phyloP scores from a whole-genome alignment of 352 stramenopile species.

The Globisporangium uncinulatum region DNA sequence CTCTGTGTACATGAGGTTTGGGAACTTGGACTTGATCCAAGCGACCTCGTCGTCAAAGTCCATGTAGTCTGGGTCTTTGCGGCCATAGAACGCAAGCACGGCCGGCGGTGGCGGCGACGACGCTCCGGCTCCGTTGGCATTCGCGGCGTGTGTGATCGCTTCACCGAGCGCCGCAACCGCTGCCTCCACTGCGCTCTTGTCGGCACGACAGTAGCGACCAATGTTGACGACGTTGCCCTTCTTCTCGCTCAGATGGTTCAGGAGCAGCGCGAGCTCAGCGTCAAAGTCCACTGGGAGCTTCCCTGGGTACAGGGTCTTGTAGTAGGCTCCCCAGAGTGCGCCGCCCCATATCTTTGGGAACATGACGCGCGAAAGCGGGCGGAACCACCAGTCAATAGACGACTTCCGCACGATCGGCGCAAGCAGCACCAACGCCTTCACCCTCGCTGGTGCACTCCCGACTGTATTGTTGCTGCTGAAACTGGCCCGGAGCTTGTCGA shows the following conservation, averaged over 20 bases:
- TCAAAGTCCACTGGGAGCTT: constrained; percentile 21
- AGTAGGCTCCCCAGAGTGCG: constrained; percentile 27
- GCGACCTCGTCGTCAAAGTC: constrained; percentile 22
- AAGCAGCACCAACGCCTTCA: constrained; percentile 23
- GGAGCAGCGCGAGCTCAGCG: constrained; percentile 19
- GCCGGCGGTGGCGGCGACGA: background rate
- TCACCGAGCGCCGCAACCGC: constrained; percentile 13
- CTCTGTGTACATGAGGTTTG: constrained; percentile 15
- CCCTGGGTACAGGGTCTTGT: constrained; percentile 26
- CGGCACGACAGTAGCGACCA: constrained; percentile 17
- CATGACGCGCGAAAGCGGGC: constrained; percentile 25
- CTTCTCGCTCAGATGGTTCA: constrained; percentile 14
- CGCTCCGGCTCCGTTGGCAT: background rate
- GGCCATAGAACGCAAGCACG: constrained; percentile 31
- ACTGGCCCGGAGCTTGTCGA: background rate
- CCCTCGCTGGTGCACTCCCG: background rate
- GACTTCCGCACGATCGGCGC: constrained; percentile 28
- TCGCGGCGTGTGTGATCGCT: background rate
- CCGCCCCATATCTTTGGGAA: constrained; percentile 26
- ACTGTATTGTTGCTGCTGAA: background rate
- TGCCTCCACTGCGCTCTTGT: constrained; percentile 18
- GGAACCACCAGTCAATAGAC: constrained; percentile 23
- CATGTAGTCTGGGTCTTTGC: constrained; percentile 30
- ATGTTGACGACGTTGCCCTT: constrained; percentile 22
- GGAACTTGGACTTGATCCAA: constrained; percentile 23